Evolutionary conservation across 2,329 filamentous ascomycete genomes (phyloP).

Genomic region (Diaporthe citri): DNA sequence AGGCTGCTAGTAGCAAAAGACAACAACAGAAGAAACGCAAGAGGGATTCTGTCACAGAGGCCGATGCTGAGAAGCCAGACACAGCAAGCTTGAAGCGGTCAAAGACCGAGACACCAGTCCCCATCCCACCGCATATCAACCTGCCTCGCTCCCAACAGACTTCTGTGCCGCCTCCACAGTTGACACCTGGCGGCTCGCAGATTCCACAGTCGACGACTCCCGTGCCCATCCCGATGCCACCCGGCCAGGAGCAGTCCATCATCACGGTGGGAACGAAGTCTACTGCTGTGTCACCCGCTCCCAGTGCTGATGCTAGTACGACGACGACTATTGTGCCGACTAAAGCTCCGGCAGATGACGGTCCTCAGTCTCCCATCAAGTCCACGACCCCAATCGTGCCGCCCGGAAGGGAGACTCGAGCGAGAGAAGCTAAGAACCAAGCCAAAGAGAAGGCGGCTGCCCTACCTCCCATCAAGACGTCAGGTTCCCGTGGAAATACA

Average conservation of each 20-base stretch:
- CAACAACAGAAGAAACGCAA: constrained; percentile 50
- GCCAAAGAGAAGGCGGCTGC: constrained; percentile 39
- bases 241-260: constrained; percentile 47
- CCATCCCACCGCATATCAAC: constrained; percentile 49
- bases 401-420: constrained; percentile 50
- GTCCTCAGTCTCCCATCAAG: constrained; percentile 49
- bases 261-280: constrained; percentile 39
- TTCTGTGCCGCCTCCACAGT: constrained; percentile 40
- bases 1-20: constrained; percentile 43
- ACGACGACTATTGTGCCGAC: constrained; percentile 45
- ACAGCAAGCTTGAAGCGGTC: constrained; percentile 49
- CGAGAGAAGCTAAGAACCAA: constrained; percentile 44
- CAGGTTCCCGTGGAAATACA: constrained; percentile 44
- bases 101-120: constrained; percentile 55
- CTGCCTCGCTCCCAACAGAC: constrained; percentile 44
- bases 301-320: constrained; percentile 41
- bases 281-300: constrained; percentile 46
- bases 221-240: constrained; percentile 49
- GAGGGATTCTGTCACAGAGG: constrained; percentile 48
- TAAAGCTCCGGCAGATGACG: constrained; percentile 49
- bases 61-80: constrained; percentile 47
- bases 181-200: constrained; percentile 38
- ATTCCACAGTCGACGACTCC: constrained; percentile 50
- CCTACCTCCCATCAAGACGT: constrained; percentile 35
- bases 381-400: constrained; percentile 52